phyloP scores from a whole-genome alignment of 306 rosid species.

The Cucurbita moschata region DNA sequence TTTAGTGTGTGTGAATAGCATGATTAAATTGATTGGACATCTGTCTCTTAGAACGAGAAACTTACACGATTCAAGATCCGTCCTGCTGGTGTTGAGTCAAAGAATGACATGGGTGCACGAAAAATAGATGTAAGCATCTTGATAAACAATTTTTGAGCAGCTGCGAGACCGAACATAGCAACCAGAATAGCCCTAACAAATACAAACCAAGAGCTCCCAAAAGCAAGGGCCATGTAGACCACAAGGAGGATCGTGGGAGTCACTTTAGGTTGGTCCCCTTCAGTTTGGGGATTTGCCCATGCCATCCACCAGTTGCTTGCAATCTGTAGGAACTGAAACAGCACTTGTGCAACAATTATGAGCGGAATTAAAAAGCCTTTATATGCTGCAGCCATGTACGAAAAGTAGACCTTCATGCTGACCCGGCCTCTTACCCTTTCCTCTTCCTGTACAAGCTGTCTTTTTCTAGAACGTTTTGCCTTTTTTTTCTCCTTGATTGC shows the following conservation, averaged over 20 bases:
- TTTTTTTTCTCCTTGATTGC: constrained; percentile 82
- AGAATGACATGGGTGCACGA: constrained; percentile 87
- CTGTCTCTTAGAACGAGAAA: background rate
- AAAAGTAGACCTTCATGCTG: constrained; percentile 91
- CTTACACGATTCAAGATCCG: constrained; percentile 89
- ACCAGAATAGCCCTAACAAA: constrained; percentile 76
- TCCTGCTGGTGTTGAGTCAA: constrained; percentile 92
- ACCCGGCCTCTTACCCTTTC: constrained; percentile 99
- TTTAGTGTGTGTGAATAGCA: background rate
- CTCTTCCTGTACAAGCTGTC: constrained; percentile 98
- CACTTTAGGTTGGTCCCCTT: constrained; percentile 77
- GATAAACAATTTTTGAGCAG: constrained; percentile 70
- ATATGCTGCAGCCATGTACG: constrained; percentile 98
- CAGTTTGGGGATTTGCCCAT: constrained; percentile 99
- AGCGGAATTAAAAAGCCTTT: constrained; percentile 79
- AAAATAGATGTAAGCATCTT: constrained; percentile 82
- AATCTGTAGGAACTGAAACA: constrained; percentile 97
- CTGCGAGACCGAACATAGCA: constrained; percentile 88
- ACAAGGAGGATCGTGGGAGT: constrained; percentile 62
- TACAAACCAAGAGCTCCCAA: constrained; percentile 84
- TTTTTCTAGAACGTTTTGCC: constrained; percentile 66
- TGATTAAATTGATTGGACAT: background rate
- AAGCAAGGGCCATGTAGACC: constrained; percentile 94
- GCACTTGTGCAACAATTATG: constrained; percentile 67
- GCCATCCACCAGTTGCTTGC: constrained; percentile 99